Base-by-base conservation (phyloP, 140 eudicot genomes). In the Oenanthe javanica region DNA sequence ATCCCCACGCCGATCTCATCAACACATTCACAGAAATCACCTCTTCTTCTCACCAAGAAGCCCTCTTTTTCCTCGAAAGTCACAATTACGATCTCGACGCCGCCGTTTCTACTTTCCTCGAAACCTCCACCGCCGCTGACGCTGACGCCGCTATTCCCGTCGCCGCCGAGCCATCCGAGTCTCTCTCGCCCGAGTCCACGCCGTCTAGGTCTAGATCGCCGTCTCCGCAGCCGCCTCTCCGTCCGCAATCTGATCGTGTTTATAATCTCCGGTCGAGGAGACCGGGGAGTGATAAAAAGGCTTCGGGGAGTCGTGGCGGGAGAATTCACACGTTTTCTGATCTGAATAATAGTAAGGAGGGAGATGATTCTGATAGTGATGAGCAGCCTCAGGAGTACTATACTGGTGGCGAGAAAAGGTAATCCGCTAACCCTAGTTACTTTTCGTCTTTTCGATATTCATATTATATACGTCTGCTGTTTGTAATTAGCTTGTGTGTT, bases 101-200 rank as follows among this genome's bases (percentile, higher is more conserved):
- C 83, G 96, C 97, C 81, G 87, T 93, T 81, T 88, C 98, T 80
- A 93, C 98, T 70, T 93, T 91, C 87, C 84, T 91, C 85, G 98
- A 93, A 76, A 79, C 89, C 87, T 43, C 84, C 51, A 4, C 81
- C 82, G 59, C 73, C 69, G 43, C 82, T 42, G 38, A 67, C 81
- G 75, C 51, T 19, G 49, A 49, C 57, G 79, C 63, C 36, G 84
- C 78, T 38, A 64, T 51, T 55, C 75, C 77, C 42, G 54, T 42
- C 45, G 31, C 82, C 55, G 82, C 47, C 48, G 55, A 23, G n/a
- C 82, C 82, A 10, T 73, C 79, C 72, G 82, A 79, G 43, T 75
- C 55, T 43, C 71, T 19, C 1, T 50, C 84, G 21, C 74, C 79
- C 14, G 69, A 61, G 42, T 67, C 43, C 2, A 67, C 73, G 45